Conservation (phyloP, 1,284 basidiomycete species). For the Bjerkandera adusta region DNA sequence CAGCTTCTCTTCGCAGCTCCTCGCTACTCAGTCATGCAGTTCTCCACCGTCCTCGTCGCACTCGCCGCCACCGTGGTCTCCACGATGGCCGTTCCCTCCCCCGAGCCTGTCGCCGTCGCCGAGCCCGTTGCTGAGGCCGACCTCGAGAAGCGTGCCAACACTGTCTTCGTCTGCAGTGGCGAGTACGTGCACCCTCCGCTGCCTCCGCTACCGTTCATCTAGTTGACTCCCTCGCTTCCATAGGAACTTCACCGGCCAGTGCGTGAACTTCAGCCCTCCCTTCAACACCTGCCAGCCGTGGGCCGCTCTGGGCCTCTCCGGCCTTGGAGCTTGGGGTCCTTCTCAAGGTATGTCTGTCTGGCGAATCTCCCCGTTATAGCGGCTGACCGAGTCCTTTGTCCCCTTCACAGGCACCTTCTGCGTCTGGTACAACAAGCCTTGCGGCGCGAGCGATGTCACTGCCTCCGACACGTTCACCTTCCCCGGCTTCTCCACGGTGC, state of each 20-base stretch:
- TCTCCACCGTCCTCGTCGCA: conserved; percentile 6
- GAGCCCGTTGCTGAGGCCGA: conserved; percentile 1
- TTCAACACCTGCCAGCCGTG: conserved; percentile 9
- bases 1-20: background rate
- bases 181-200: background rate
- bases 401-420: conserved; percentile 4
- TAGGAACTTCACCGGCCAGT: conserved; percentile 7
- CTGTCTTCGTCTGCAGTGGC: conserved; percentile 5
- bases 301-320: conserved; percentile 9
- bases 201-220: background rate
- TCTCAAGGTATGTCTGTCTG: background rate
- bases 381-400: background rate
- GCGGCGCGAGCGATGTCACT: background rate
- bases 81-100: background rate
- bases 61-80: background rate
- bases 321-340: conserved; percentile 7
- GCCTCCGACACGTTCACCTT: conserved; percentile 11
- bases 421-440: conserved; percentile 7
- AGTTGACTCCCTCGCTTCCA: background rate
- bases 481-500: conserved; percentile 5
- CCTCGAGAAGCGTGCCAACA: conserved; percentile 9
- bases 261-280: conserved; percentile 4
- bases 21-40: conserved; percentile 1
- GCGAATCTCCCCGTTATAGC: background rate
- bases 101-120: conserved; percentile 4